These are phyloP conservation scores for Fusarium sororula DNA, from an alignment of 2,329 filamentous ascomycete genomes.

Conservation along the genomic window DNA sequence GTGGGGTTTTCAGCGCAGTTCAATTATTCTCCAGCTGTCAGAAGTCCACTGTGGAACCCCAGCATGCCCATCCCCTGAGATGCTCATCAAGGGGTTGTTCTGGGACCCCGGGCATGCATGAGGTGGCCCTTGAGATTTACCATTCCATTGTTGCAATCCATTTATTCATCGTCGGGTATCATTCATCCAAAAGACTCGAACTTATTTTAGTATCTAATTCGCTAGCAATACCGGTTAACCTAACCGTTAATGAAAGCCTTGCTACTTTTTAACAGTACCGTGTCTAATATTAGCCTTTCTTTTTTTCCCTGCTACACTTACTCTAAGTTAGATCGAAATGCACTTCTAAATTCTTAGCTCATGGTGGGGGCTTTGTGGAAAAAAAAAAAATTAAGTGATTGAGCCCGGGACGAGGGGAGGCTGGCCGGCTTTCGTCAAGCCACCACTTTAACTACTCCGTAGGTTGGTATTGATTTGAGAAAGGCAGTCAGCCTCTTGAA, in stretches of 20 bases:
- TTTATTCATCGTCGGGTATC: not conserved
- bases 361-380: conserved; percentile 22
- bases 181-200: not conserved
- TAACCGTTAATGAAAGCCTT: not conserved
- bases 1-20: conserved; percentile 31
- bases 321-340: conserved; percentile 10
- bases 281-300: conserved; percentile 23
- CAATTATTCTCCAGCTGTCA: conserved; percentile 17
- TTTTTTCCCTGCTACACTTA: not conserved
- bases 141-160: not conserved
- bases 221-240: conserved; percentile 3
- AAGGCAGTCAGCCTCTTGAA: not conserved
- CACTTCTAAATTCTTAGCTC: conserved; percentile 28
- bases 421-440: conserved; percentile 12
- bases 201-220: not conserved
- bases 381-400: not conserved
- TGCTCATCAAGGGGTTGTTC: conserved; percentile 1
- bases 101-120: not conserved
- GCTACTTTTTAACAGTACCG: not conserved
- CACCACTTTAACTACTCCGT: conserved; percentile 1
- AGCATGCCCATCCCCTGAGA: conserved; percentile 30
- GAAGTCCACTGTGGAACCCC: conserved; percentile 29
- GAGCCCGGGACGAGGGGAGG: conserved; percentile 3
- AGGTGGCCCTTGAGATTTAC: not conserved
- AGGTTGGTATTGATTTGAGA: not conserved